Evolutionary conservation across 176 grass and related monocot genomes (phyloP).

Genomic region (Musa beccarii): DNA sequence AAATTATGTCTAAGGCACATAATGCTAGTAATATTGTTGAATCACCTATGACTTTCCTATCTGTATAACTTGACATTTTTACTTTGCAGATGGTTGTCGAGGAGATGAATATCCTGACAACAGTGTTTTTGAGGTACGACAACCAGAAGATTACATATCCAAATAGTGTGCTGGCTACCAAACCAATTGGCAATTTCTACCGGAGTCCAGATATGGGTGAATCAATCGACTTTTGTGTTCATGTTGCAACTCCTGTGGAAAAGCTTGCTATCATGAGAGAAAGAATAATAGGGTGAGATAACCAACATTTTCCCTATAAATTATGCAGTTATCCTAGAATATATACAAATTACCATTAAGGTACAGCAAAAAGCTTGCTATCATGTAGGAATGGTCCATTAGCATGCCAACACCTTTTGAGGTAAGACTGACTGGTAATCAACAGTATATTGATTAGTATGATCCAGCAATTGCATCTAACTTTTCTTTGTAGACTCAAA

Average conservation of each 20-base stretch:
- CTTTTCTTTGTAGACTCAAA: too few relatives aligned
- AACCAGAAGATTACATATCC: conserved; percentile 87
- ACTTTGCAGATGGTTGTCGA: conserved; percentile 66
- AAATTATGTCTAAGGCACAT: not conserved
- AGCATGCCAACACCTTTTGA: too few relatives aligned
- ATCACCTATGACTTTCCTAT: not conserved
- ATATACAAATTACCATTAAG: too few relatives aligned
- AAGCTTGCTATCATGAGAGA: conserved; percentile 87
- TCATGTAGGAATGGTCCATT: too few relatives aligned
- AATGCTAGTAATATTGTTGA: conserved; percentile 3
- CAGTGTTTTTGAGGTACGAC: conserved; percentile 84
- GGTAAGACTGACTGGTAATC: too few relatives aligned
- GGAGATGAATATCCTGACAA: conserved; percentile 98
- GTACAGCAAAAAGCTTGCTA: too few relatives aligned
- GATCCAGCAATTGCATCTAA: too few relatives aligned
- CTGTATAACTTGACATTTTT: conserved; percentile 6
- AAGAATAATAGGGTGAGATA: conserved; percentile 57
- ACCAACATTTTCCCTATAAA: not conserved
- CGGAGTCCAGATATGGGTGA: conserved; percentile 97
- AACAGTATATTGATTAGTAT: too few relatives aligned
- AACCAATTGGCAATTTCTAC: conserved; percentile 76
- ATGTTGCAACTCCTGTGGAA: conserved; percentile 68
- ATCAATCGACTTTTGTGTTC: conserved; percentile 56
- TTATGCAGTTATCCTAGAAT: too few relatives aligned
- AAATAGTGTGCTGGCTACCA: conserved; percentile 56